Percentiles rank a stretch among this genome's conserved stretches.
Conservation (phyloP, 139 green algal genomes). For the Gonium pectorale region DNA sequence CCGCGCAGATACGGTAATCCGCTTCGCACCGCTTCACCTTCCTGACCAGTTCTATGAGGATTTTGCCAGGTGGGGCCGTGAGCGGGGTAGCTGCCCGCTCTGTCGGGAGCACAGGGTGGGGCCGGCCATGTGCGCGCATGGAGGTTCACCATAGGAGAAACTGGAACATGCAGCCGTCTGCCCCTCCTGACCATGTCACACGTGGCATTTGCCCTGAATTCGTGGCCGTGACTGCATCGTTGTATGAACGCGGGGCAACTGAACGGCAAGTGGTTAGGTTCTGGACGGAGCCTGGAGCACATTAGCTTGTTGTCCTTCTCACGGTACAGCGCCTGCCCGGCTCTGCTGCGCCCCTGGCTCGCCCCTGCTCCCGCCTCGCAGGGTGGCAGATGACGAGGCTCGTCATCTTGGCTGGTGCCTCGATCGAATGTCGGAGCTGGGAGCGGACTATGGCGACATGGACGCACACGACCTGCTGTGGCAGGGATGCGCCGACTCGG, state of each 20-base stretch:
- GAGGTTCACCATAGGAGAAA: too few species aligned
- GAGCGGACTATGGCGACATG: conserved; percentile 79
- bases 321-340: neutral
- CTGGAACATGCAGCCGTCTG: too few species aligned
- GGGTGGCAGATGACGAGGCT: conserved; percentile 87
- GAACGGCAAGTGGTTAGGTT: too few species aligned
- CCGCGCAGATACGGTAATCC: conserved; percentile 31
- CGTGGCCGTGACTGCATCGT: too few species aligned
- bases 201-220: too few species aligned
- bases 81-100: too few species aligned
- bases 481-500: conserved; percentile 67
- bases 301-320: neutral
- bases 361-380: neutral
- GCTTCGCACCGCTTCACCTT: conserved; percentile 35
- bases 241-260: too few species aligned
- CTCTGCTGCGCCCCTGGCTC: neutral
- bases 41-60: conserved; percentile 80
- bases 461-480: conserved; percentile 86
- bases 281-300: too few species aligned
- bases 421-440: conserved; percentile 80
- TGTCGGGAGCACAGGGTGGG: too few species aligned
- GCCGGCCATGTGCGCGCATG: too few species aligned
- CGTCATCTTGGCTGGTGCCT: conserved; percentile 85
- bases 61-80: conserved; percentile 72
- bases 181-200: too few species aligned